Conservation (phyloP, 2,329 filamentous ascomycete species). For the Paraphaeosphaeria sporulosa region DNA sequence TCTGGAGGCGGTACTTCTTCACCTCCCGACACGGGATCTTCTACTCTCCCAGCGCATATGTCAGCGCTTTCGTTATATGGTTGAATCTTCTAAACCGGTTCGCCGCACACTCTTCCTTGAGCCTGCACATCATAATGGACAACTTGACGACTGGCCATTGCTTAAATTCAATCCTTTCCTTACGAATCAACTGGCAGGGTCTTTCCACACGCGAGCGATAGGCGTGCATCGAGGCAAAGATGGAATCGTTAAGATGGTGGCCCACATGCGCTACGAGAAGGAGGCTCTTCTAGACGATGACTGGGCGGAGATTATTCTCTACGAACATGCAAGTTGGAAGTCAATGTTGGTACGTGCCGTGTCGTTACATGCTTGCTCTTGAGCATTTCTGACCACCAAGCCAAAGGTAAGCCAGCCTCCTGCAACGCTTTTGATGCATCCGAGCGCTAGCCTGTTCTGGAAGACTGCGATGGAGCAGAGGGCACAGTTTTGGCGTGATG, state of each 20-base stretch:
- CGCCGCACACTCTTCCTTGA: constrained; percentile 21
- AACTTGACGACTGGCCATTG: constrained; percentile 12
- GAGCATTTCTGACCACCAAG: not conserved
- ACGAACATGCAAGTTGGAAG: constrained; percentile 19
- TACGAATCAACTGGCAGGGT: constrained; percentile 9
- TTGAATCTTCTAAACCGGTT: constrained; percentile 18
- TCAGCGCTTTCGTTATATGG: constrained; percentile 13
- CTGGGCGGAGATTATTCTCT: constrained; percentile 12
- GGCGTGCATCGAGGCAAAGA: constrained; percentile 17
- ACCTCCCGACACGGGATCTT: constrained; percentile 19
- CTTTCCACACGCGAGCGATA: constrained; percentile 16
- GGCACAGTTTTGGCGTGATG: constrained; percentile 16
- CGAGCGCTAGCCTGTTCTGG: constrained; percentile 21
- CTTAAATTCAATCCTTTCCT: constrained; percentile 22
- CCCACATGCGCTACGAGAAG: constrained; percentile 18
- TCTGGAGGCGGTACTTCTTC: constrained; percentile 18
- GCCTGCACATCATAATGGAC: constrained; percentile 16
- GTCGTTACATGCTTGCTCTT: not conserved
- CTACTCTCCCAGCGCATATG: constrained; percentile 20
- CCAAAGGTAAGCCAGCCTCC: constrained; percentile 18
- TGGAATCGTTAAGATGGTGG: constrained; percentile 20
- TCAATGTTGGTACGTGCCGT: constrained; percentile 16
- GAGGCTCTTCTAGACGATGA: constrained; percentile 4
- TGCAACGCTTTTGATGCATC: constrained; percentile 21
- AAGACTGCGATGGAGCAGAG: constrained; percentile 16